These are phyloP conservation scores for Asclepias syriaca DNA, from an alignment of 257 asterid genomes.

Conservation along the genomic window DNA sequence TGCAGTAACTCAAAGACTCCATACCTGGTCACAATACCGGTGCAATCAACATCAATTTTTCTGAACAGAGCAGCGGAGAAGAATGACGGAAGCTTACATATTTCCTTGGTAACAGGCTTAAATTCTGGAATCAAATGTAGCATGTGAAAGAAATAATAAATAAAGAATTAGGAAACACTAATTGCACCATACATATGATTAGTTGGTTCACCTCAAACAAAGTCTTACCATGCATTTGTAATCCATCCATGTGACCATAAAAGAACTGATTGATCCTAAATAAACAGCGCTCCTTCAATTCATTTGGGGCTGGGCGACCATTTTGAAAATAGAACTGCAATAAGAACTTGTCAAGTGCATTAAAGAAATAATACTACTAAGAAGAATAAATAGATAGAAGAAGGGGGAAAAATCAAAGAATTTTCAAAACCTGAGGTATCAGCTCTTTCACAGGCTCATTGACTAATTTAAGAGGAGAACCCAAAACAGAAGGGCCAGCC, in stretches of 20 bases:
- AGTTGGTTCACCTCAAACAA: constrained; percentile 2
- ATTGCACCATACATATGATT: neutral
- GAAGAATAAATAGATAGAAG: constrained; percentile 12
- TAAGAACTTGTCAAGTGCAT: constrained; percentile 10
- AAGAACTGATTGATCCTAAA: constrained; percentile 93
- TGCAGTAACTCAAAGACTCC: neutral
- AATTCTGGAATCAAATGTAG: constrained; percentile 56
- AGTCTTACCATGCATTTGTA: constrained; percentile 81
- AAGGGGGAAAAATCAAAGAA: constrained; percentile 7
- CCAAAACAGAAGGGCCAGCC: constrained; percentile 75
- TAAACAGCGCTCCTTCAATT: constrained; percentile 86
- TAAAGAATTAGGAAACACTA: neutral
- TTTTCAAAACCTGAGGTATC: constrained; percentile 78
- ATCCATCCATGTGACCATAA: constrained; percentile 86
- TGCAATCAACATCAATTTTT: constrained; percentile 66
- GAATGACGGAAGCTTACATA: constrained; percentile 99
- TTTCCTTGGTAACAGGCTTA: constrained; percentile 85
- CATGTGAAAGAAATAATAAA: neutral
- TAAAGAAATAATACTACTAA: neutral
- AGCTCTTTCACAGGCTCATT: constrained; percentile 84
- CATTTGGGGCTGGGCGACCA: constrained; percentile 93
- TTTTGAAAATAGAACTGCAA: constrained; percentile 90
- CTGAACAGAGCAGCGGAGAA: constrained; percentile 76
- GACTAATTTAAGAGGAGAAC: constrained; percentile 80
- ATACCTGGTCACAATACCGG: constrained; percentile 84